Evolutionary conservation across 805 yeast species (phyloP), one percentile per base, ranked within the genome.

Genomic region (Yamadazyma insecticola): DNA sequence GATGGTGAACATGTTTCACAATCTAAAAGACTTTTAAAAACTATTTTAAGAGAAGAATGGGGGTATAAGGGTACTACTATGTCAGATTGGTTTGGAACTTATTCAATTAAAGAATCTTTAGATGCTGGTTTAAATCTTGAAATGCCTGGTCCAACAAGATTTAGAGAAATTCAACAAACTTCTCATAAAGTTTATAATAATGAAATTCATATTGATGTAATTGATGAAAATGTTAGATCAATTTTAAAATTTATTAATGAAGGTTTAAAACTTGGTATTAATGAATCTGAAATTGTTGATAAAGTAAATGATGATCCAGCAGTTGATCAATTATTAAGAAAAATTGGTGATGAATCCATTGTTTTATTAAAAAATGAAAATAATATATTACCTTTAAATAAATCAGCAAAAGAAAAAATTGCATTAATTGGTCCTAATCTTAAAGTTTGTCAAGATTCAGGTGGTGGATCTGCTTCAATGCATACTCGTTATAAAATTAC

Each of bases 31-130:
- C 47, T 76, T 26, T 43, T 78, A 24, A 52, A 63, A 9, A 68
- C 70, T 18, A 53, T 75, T 22, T 54, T 78, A 37, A 57, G 79
- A 33, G 47, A 60, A 2, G 82, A 78, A 48, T 78, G 81, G 81
- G 57, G 60, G 4, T 78, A 64, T 55, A 57, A 70, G 6, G 84
- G 84, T 26, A 50, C 69, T 22, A 49, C 68, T 21, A 74, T 78
- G 76, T 70, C 78, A 17, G 85, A 78, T 53, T 78, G 84, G 84
- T 70, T 47, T 47, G 85, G 84, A 16, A 63, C 67, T 7, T 76
- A 71, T 49, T 62, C 77, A 11, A 55, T 57, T 22, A 60, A 57
- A 25, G 67, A 62, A 25, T 44, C 78, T 10, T 48, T 77, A 28
- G 62, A 67, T 24, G 73, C 74, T 21, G 83, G 84, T 6, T 55